Evolutionary conservation across 148 eudicot genomes (phyloP).

Genomic region (Camellia lanceoleosa): DNA sequence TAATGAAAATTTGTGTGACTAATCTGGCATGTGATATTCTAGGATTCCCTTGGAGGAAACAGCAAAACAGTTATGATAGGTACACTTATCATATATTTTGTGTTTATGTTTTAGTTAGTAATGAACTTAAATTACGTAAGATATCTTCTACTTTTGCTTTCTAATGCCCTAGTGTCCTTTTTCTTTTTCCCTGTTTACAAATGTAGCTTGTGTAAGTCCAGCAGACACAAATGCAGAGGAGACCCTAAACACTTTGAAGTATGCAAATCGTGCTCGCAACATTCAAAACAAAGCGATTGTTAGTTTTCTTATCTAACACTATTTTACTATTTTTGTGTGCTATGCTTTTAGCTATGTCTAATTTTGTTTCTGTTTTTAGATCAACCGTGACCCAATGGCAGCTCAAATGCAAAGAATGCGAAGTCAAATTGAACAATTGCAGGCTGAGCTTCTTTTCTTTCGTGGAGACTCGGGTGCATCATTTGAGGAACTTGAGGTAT

Average conservation of each 20-base stretch:
- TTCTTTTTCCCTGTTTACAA: not conserved
- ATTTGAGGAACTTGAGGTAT: conserved; percentile 87
- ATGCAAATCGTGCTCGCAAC: conserved; percentile 98
- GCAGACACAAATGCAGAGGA: conserved; percentile 98
- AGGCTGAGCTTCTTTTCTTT: conserved; percentile 69
- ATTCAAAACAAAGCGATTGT: conserved; percentile 98
- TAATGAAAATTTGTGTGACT: conserved; percentile 7
- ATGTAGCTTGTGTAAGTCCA: conserved; percentile 91
- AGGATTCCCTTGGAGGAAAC: conserved; percentile 99
- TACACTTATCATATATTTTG: conserved; percentile 26
- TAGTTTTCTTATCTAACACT: conserved; percentile 26
- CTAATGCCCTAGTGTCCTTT: not conserved
- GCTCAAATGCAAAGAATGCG: conserved; percentile 93
- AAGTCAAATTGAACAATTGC: conserved; percentile 88
- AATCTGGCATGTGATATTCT: conserved; percentile 22
- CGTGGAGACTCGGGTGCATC: conserved; percentile 82
- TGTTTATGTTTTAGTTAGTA: not conserved
- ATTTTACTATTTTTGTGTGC: not conserved
- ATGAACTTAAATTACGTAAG: not conserved
- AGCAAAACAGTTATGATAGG: conserved; percentile 98
- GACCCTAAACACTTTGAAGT: conserved; percentile 90
- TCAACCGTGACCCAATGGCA: conserved; percentile 91
- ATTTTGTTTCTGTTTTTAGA: conserved; percentile 39
- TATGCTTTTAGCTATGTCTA: not conserved
- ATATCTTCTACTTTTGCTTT: conserved; percentile 5